These are phyloP conservation scores for Pseudogymnoascus verrucosus DNA, from an alignment of 2,329 filamentous ascomycete genomes.

Conservation along the genomic window DNA sequence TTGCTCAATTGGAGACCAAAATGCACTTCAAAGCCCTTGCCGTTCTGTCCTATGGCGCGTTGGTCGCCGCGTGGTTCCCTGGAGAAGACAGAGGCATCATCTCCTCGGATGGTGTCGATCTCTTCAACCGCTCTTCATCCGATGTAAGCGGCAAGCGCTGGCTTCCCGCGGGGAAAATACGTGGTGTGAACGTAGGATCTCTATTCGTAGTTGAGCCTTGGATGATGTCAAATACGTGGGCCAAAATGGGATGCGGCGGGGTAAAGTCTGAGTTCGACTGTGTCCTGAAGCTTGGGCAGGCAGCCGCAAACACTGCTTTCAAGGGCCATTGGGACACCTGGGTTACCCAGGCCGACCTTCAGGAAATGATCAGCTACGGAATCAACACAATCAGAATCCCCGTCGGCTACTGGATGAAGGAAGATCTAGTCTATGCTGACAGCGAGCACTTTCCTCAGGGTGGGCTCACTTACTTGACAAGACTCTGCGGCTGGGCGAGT, in stretches of 20 bases:
- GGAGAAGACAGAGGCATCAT: slow-evolving; percentile 15
- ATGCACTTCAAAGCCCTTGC: not conserved
- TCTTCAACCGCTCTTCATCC: slow-evolving; percentile 12
- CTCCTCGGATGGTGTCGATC: slow-evolving; percentile 11
- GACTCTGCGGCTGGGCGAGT: slow-evolving; percentile 36
- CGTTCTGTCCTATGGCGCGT: not conserved
- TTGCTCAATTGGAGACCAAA: not conserved
- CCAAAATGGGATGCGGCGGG: slow-evolving; percentile 36
- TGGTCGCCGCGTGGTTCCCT: slow-evolving; percentile 16
- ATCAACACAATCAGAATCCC: slow-evolving; percentile 43
- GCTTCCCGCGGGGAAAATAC: slow-evolving; percentile 31
- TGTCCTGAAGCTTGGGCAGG: slow-evolving; percentile 37
- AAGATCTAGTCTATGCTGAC: slow-evolving; percentile 35
- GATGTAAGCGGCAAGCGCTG: slow-evolving; percentile 13
- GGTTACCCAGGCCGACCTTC: slow-evolving; percentile 39
- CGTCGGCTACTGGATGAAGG: slow-evolving; percentile 43
- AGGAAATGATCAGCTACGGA: slow-evolving; percentile 35
- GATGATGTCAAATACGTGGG: slow-evolving; percentile 36
- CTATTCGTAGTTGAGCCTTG: slow-evolving; percentile 42
- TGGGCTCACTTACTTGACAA: slow-evolving; percentile 36
- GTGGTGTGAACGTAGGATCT: slow-evolving; percentile 42
- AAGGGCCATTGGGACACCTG: slow-evolving; percentile 39
- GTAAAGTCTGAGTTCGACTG: slow-evolving; percentile 40
- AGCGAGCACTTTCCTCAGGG: slow-evolving; percentile 42
- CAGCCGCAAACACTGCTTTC: slow-evolving; percentile 35